Evolutionary conservation across 2,329 filamentous ascomycete species (phyloP).

Genomic region (Grosmannia clavigera): DNA sequence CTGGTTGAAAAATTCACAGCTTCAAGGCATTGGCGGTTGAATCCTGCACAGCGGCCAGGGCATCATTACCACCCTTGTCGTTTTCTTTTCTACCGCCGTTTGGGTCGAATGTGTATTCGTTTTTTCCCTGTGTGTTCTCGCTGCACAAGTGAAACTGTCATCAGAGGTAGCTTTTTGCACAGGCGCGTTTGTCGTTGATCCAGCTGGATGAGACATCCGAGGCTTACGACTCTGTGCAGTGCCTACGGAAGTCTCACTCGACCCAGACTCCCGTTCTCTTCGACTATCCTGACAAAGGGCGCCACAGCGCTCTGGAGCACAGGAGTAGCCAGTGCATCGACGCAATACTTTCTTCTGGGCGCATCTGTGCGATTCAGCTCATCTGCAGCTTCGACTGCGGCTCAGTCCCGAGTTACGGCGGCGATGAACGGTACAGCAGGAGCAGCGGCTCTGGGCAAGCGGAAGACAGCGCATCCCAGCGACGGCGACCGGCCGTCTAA

Average conservation of each 20-base stretch:
- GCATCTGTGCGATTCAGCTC: neutral
- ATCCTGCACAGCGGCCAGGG: neutral
- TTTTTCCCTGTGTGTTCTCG: neutral
- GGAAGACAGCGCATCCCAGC: conserved; percentile 13
- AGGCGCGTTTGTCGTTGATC: neutral
- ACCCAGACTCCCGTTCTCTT: neutral
- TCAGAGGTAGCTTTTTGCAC: neutral
- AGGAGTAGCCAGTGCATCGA: neutral
- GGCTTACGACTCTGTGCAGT: conserved; percentile 12
- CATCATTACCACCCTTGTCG: neutral
- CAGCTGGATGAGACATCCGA: conserved; percentile 10
- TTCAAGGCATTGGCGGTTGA: neutral
- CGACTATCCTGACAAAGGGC: neutral
- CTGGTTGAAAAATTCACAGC: neutral
- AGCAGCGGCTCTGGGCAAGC: conserved; percentile 13
- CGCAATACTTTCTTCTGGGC: neutral
- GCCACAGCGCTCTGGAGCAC: neutral
- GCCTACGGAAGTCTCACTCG: conserved; percentile 8
- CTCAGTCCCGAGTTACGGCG: neutral
- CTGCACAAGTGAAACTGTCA: neutral
- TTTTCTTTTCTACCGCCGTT: neutral
- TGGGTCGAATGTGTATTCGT: neutral
- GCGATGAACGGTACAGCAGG: conserved; percentile 14
- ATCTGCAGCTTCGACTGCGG: neutral
- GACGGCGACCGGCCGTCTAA: conserved; percentile 15